Evolutionary conservation across 2,329 filamentous ascomycete species (phyloP).

Genomic region (Chaetomiaceae sp.): DNA sequence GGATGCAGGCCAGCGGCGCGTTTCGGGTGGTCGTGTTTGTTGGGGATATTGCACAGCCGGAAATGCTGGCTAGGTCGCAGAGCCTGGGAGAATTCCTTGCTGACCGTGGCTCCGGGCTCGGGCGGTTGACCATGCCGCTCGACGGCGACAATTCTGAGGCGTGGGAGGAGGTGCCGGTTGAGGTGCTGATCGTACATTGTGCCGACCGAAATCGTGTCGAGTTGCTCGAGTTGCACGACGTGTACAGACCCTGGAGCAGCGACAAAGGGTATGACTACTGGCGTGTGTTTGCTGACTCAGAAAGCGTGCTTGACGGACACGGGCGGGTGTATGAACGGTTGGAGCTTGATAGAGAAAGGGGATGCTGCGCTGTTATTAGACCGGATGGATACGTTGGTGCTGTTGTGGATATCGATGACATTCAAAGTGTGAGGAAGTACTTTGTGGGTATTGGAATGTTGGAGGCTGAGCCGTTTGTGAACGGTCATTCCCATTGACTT

Average conservation of each 20-base stretch:
- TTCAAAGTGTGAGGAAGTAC: constrained; percentile 1
- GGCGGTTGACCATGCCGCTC: neutral
- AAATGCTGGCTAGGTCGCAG: neutral
- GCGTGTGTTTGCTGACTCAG: constrained; percentile 17
- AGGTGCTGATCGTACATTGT: constrained; percentile 15
- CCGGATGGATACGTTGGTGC: constrained; percentile 20
- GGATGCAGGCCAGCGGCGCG: constrained; percentile 9
- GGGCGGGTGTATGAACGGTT: constrained; percentile 16
- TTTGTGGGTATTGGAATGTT: constrained; percentile 8
- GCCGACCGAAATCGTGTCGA: constrained; percentile 8
- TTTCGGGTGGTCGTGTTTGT: constrained; percentile 18
- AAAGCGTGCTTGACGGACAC: constrained; percentile 16
- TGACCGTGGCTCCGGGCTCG: neutral
- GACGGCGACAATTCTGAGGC: neutral
- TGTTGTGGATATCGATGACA: constrained; percentile 13
- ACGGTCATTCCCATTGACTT: too few species aligned
- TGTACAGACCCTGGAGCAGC: constrained; percentile 14
- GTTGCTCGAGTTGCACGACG: constrained; percentile 6
- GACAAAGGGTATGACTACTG: constrained; percentile 16
- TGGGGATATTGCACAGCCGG: constrained; percentile 5
- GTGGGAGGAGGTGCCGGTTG: constrained; percentile 2
- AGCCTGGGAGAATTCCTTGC: constrained; percentile 4
- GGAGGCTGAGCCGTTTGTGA: too few species aligned
- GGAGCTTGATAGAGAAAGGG: constrained; percentile 12
- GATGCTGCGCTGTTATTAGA: constrained; percentile 8